Evolutionary conservation across 352 stramenopile genomes (phyloP).

Genomic region (Thraustochytrium sp.): DNA sequence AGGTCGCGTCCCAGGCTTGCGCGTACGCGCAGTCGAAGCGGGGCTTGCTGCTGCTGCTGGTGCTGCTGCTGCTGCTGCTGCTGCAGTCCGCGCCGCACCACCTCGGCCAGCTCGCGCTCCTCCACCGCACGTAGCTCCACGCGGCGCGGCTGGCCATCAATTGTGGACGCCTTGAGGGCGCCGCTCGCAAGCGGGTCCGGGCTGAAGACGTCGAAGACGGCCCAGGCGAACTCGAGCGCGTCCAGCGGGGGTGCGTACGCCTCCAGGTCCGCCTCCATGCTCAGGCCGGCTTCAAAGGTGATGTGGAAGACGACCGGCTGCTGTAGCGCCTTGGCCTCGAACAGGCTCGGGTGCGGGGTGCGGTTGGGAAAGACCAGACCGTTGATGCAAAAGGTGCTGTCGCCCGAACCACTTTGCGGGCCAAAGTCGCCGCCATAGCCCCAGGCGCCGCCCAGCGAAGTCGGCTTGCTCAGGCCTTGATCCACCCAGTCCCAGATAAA

Average conservation of each 20-base stretch:
- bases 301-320: not conserved
- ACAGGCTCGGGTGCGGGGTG: conserved; percentile 20
- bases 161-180: not conserved
- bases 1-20: not conserved
- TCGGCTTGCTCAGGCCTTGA: conserved; percentile 58
- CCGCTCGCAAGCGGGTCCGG: not conserved
- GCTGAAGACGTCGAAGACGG: not conserved
- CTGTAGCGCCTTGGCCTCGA: conserved; percentile 37
- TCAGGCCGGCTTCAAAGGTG: not conserved
- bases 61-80: not conserved
- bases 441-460: conserved; percentile 40
- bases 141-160: not conserved
- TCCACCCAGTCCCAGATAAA: conserved; percentile 83
- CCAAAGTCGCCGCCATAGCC: conserved; percentile 51
- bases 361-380: conserved; percentile 24
- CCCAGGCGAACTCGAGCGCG: not conserved
- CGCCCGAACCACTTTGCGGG: not conserved
- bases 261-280: not conserved
- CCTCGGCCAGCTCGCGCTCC: too few relatives aligned
- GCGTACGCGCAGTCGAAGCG: not conserved
- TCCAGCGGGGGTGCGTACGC: not conserved
- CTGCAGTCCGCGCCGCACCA: not conserved
- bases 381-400: conserved; percentile 43
- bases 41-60: not conserved
- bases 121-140: not conserved